Base-by-base conservation (phyloP, 202 grass and related monocot species). In the Panicum hallii region DNA sequence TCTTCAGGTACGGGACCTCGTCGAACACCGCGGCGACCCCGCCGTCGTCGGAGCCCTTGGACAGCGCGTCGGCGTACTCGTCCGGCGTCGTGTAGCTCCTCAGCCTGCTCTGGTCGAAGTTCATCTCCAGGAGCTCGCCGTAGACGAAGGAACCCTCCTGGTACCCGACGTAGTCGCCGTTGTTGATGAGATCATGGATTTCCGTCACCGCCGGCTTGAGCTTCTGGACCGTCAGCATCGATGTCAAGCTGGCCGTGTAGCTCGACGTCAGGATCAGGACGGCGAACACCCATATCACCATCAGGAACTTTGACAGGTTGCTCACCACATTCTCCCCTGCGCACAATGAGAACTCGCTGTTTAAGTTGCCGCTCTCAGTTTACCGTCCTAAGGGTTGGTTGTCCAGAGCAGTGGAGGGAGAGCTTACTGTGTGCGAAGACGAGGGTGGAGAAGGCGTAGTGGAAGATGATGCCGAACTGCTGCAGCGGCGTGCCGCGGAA, bases 261-360 rank as follows among this genome's bases (percentile, higher is more conserved):
- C 90, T 94, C 48, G 92, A 94, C 4, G 90, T 90, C 48, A 94
- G 55, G 53, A 94, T 94, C 36, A 94, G 85, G 75, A 94, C 89
- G 46, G 87, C 87, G 62, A 94, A 94, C 63, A 94, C 68, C 92
- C 89, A 94, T n/a, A 91, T 78, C 26, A 91, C 79, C 82, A 90
- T 83, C 62, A 74, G 34, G 52, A 88, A 61, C 87, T 85, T 87
- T 28, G 92, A 87, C 67, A 91, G 68, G 73, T 92, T 94, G 92
- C 89, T 94, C 45, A 57, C 69, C 22, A 94, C 44, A 38, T 86
- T 88, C 82, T 92, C 89, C 79, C 76, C 92, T 94, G 81, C 75
- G 56, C 11, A 87, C 44, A 34, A 5, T 3, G 32, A 47, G 30
- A 60, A 69, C 32, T 7, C 7, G 17, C 53, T 2, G 60, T 44